A percentile compares a stretch with the other conserved stretches of the same genome.
These are phyloP conservation scores for Cladosporium cucumerinum DNA, from an alignment of 2,329 filamentous ascomycete genomes.

Conservation along the genomic window DNA sequence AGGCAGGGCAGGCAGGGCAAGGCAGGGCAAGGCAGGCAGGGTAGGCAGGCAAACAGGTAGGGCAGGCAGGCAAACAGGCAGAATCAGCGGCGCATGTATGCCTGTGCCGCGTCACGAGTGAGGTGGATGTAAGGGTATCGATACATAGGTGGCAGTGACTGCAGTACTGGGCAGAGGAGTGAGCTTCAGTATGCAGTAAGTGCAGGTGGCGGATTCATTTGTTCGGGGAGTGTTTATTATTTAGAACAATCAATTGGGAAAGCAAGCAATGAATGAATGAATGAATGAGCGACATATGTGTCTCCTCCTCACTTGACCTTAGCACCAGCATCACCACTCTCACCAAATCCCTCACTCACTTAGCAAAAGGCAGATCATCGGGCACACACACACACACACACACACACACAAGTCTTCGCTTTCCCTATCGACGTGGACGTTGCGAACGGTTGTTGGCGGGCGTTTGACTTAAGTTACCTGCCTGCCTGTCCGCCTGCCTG, in stretches of 20 bases:
- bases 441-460: neutral
- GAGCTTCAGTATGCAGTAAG: neutral
- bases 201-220: neutral
- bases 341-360: neutral
- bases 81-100: conserved; percentile 9
- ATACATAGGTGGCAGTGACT: neutral
- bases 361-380: neutral
- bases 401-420: neutral
- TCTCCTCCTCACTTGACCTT: neutral
- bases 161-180: neutral
- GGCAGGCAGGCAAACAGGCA: neutral
- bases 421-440: neutral
- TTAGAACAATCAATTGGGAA: neutral
- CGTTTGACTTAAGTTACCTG: neutral
- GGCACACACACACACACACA: neutral
- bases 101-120: conserved; percentile 5
- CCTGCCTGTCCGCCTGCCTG: no score
- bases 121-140: neutral
- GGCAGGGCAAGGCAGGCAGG: no score
- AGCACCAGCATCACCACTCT: neutral
- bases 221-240: neutral
- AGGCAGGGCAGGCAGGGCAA: no score
- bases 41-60: neutral
- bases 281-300: neutral
- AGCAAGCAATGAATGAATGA: neutral